phyloP scores from a whole-genome alignment of 306 rosid species.

The Vigna angularis region DNA sequence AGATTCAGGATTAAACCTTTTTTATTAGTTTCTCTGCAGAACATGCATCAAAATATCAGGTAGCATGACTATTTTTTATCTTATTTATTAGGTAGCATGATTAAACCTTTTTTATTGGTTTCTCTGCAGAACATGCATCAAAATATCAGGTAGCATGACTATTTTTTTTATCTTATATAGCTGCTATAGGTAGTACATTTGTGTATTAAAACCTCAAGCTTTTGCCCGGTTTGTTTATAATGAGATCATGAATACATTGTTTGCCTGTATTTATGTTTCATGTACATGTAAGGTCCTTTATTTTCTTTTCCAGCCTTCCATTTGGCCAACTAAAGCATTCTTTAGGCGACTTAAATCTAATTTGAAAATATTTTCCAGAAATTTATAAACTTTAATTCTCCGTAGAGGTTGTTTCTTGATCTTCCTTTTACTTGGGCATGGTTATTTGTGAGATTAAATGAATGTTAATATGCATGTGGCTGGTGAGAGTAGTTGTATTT shows the following conservation, averaged over 20 bases:
- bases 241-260: conserved; percentile 20
- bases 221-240: conserved; percentile 34
- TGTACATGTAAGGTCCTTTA: conserved; percentile 15
- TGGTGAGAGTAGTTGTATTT: conserved; percentile 23
- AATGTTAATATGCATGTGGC: conserved; percentile 9
- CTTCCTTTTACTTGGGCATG: conserved; percentile 28
- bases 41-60: conserved; percentile 22
- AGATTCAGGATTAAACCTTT: background rate
- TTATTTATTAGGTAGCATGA: background rate
- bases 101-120: background rate
- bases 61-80: background rate
- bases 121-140: conserved; percentile 29
- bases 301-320: conserved; percentile 4
- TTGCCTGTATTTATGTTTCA: background rate
- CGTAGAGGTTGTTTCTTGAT: conserved; percentile 27
- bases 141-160: background rate
- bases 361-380: background rate
- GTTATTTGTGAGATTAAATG: conserved; percentile 13
- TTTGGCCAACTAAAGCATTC: conserved; percentile 17
- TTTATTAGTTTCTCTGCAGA: conserved; percentile 11
- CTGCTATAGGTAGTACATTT: background rate
- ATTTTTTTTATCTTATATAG: background rate
- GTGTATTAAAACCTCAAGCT: conserved; percentile 3
- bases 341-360: conserved; percentile 19
- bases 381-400: conserved; percentile 19